Evolutionary conservation across 345 rosid species (phyloP).

Genomic region (Eucalyptus sideroxylon): DNA sequence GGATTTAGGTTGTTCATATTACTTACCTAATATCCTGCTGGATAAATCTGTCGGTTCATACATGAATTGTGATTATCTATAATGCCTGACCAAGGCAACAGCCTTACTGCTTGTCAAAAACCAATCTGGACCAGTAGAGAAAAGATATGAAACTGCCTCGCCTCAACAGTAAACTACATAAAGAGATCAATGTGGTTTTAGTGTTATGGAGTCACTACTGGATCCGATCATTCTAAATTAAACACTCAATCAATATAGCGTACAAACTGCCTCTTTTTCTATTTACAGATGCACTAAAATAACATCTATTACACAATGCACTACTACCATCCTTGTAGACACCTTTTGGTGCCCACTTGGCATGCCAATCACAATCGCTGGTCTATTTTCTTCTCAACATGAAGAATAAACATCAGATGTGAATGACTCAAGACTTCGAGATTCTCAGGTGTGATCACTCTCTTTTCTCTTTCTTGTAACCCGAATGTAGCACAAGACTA

Average conservation of each 20-base stretch:
- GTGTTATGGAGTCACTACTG: neutral
- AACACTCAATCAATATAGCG: neutral
- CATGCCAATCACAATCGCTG: neutral
- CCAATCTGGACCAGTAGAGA: neutral
- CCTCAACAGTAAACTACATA: neutral
- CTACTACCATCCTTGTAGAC: neutral
- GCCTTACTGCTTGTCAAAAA: neutral
- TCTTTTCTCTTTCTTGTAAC: slow-evolving; percentile 5
- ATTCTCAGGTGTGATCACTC: neutral
- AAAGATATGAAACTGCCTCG: neutral
- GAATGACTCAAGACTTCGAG: neutral
- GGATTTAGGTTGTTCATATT: neutral
- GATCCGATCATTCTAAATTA: neutral
- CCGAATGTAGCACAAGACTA: slow-evolving; percentile 17
- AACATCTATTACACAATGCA: neutral
- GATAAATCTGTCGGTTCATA: neutral
- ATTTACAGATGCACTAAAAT: neutral
- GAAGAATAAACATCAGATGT: neutral
- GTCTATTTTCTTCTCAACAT: neutral
- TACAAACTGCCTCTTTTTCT: neutral
- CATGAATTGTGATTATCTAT: neutral
- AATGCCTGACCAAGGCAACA: neutral
- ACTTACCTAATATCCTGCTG: neutral
- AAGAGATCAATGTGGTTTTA: neutral
- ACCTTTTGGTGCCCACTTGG: neutral